Evolutionary conservation across 495 filamentous ascomycete species (phyloP).

Genomic region (Xylaria cubensis): DNA sequence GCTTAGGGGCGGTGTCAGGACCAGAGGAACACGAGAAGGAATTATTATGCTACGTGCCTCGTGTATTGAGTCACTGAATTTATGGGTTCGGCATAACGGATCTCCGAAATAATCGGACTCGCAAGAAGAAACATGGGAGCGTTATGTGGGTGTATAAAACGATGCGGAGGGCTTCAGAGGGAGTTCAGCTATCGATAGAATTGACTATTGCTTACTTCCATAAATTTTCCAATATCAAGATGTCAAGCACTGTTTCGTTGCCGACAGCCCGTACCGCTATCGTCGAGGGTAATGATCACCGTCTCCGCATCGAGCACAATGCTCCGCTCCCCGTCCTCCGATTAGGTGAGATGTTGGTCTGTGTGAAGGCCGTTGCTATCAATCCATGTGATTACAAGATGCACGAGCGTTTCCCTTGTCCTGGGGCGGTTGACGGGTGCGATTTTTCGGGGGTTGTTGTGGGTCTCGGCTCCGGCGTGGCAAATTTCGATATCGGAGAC

Average conservation of each 20-base stretch:
- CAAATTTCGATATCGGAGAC: not conserved
- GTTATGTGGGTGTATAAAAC: not conserved
- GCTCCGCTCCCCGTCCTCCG: constrained; percentile 20
- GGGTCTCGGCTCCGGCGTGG: constrained; percentile 33
- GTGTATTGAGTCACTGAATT: not conserved
- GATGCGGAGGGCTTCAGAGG: not conserved
- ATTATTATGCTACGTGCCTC: not conserved
- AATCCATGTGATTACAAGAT: constrained; percentile 58
- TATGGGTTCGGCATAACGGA: not conserved
- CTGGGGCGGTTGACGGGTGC: constrained; percentile 48
- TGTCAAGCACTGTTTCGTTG: constrained; percentile 16
- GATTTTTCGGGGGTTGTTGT: constrained; percentile 55
- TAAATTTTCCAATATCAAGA: not conserved
- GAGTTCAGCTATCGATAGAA: not conserved
- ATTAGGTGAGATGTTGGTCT: constrained; percentile 1
- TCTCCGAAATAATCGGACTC: not conserved
- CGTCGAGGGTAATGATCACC: constrained; percentile 24
- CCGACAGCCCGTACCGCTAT: constrained; percentile 26
- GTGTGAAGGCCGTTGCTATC: constrained; percentile 44
- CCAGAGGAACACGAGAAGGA: not conserved
- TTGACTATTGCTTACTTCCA: not conserved
- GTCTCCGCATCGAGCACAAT: constrained; percentile 15
- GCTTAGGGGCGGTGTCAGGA: not conserved
- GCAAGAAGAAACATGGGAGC: not conserved
- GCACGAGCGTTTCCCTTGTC: constrained; percentile 40